Base-by-base conservation (phyloP, 805 yeast species). In the Clavispora phyllophila region DNA sequence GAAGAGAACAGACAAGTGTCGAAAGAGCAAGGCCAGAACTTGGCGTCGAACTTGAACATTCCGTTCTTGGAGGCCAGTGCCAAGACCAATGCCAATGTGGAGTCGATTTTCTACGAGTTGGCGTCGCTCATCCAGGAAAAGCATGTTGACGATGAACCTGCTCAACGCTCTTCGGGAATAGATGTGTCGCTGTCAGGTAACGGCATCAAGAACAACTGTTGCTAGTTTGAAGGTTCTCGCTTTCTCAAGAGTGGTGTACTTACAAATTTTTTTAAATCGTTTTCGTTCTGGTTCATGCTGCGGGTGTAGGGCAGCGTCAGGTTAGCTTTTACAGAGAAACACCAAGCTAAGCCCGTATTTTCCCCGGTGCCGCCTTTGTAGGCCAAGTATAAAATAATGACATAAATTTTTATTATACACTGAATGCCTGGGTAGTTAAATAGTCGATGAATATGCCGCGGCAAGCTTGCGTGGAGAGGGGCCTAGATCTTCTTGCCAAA, bases 51-150 rank as follows among this genome's bases (percentile, higher is more conserved):
- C 64, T 75, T 93, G 54, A 87, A 87, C 43, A 75, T 93, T 43
- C 95, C 96, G 24, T 93, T 93, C 66, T 75, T 93, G 60, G 99
- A 93, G 72, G 95, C 98, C 24, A 82, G 93, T 67, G 99, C 99
- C 31, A 93, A 93, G 73, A 83, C 90, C 38, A 90, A 89, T 56
- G 82, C 81, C 45, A 89, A 90, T 58, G 99, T 93, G 48, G 95
- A 87, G 58, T 88, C 88, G 45, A 82, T 95, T 37, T 93, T 93
- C 70, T 83, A 85, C 68, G 86, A 88, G 55, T 76, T 93, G 58
- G 96, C 97, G 10, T 79, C 83, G 33, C 74, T 87, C 55, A 87
- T 90, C 58, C 86, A 86, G 68, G 96, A 87, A 41, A 85, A 84
- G 63, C 81, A 82, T 41, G 78, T 73, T 22, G 70, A 65, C 33